These are phyloP conservation scores for Argentina anserina DNA, from an alignment of 306 rosid species.

Conservation along the genomic window DNA sequence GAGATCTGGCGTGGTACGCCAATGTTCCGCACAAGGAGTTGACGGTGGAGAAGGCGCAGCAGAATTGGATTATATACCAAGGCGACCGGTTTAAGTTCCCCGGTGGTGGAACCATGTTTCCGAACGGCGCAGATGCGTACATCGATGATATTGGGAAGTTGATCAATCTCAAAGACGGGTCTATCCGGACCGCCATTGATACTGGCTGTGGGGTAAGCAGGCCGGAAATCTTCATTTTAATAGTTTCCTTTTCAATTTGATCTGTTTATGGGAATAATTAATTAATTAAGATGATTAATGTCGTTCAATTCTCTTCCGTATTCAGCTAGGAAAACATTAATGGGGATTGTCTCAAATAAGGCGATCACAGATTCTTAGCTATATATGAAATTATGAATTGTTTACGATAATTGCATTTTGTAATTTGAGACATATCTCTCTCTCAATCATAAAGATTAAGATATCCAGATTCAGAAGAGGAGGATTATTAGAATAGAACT, in stretches of 20 bases:
- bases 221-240: not conserved
- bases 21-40: constrained; percentile 80
- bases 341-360: not conserved
- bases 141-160: constrained; percentile 63
- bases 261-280: not conserved
- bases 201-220: constrained; percentile 83
- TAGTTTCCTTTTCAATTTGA: too few relatives aligned
- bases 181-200: constrained; percentile 79
- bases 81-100: constrained; percentile 68
- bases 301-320: not conserved
- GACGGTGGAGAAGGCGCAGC: constrained; percentile 89
- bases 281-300: not conserved
- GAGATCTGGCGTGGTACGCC: constrained; percentile 74
- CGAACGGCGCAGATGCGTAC: constrained; percentile 76
- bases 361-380: not conserved
- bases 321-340: not conserved
- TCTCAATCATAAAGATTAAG: too few relatives aligned
- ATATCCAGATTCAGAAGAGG: too few relatives aligned
- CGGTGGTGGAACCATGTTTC: constrained; percentile 93
- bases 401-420: too few relatives aligned
- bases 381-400: not conserved
- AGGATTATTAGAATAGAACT: too few relatives aligned
- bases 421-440: too few relatives aligned
- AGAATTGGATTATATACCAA: constrained; percentile 77
- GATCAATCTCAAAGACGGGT: constrained; percentile 51